Percentiles rank a stretch among this genome's conserved stretches.
Conservation (phyloP, 164 flowering plant genomes). For the Annona squamosa region DNA sequence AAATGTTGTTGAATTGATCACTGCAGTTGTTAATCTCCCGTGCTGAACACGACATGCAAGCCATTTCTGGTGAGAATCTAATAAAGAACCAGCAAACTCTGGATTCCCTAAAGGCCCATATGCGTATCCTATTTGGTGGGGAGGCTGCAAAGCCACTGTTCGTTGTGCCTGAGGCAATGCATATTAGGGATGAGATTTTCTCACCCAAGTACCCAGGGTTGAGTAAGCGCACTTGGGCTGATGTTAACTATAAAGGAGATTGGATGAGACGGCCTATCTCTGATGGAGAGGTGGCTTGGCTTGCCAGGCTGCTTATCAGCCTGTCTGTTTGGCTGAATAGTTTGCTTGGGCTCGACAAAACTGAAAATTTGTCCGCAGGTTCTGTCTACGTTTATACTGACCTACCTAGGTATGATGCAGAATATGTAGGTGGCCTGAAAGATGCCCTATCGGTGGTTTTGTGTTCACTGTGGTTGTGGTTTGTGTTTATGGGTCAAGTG, state of each 20-base stretch:
- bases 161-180: slow-evolving; percentile 18
- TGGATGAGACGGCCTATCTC: slow-evolving; percentile 86
- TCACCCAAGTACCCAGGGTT: slow-evolving; percentile 48
- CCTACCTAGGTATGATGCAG: slow-evolving; percentile 20
- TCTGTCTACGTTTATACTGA: slow-evolving; percentile 38
- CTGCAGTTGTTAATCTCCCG: slow-evolving; percentile 75
- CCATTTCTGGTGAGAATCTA: slow-evolving; percentile 40
- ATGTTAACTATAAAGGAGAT: slow-evolving; percentile 71
- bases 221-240: slow-evolving; percentile 28
- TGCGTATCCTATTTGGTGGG: slow-evolving; percentile 48
- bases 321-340: slow-evolving; percentile 61
- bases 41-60: slow-evolving; percentile 71
- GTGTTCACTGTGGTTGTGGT: slow-evolving; percentile 34
- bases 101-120: slow-evolving; percentile 43
- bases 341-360: slow-evolving; percentile 45
- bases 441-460: slow-evolving; percentile 38
- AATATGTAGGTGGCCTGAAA: slow-evolving; percentile 30
- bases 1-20: neutral
- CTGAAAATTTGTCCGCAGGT: slow-evolving; percentile 9
- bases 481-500: slow-evolving; percentile 24
- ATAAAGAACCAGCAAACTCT: slow-evolving; percentile 37
- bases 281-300: slow-evolving; percentile 75
- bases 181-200: slow-evolving; percentile 54
- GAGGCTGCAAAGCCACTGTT: slow-evolving; percentile 16
- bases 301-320: slow-evolving; percentile 54